Conservation (phyloP, 2,329 filamentous ascomycete genomes). For the Botryotinia calthae region DNA sequence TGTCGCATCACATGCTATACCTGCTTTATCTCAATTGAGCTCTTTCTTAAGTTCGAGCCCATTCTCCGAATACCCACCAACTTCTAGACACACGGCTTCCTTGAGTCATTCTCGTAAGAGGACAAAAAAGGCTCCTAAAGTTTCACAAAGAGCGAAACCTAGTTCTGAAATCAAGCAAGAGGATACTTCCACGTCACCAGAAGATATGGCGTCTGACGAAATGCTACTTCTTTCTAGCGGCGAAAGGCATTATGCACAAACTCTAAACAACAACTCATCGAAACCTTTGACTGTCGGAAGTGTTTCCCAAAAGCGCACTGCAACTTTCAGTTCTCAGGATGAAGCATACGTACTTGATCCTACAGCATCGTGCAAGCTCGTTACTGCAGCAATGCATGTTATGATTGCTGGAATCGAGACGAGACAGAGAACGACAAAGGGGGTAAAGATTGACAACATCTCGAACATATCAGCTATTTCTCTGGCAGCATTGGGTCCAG, state of each 20-base stretch:
- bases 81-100: neutral
- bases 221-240: neutral
- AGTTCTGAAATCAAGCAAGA: neutral
- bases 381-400: slow-evolving; percentile 22
- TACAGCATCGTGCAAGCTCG: slow-evolving; percentile 19
- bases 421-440: slow-evolving; percentile 4
- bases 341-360: neutral
- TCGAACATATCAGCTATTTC: slow-evolving; percentile 19
- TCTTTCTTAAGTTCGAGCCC: neutral
- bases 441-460: slow-evolving; percentile 24
- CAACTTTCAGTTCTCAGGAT: neutral
- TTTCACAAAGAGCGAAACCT: no score
- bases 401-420: slow-evolving; percentile 22
- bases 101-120: neutral
- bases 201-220: neutral
- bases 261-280: neutral
- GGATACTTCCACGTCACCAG: neutral
- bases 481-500: slow-evolving; percentile 19
- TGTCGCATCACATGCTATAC: neutral
- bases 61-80: neutral
- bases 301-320: neutral
- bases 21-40: slow-evolving; percentile 2
- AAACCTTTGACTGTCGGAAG: neutral
- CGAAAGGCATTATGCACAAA: neutral
- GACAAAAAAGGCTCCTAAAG: neutral